phyloP scores from a whole-genome alignment of 208 protist species.

The Acanthamoeba divionensis region DNA sequence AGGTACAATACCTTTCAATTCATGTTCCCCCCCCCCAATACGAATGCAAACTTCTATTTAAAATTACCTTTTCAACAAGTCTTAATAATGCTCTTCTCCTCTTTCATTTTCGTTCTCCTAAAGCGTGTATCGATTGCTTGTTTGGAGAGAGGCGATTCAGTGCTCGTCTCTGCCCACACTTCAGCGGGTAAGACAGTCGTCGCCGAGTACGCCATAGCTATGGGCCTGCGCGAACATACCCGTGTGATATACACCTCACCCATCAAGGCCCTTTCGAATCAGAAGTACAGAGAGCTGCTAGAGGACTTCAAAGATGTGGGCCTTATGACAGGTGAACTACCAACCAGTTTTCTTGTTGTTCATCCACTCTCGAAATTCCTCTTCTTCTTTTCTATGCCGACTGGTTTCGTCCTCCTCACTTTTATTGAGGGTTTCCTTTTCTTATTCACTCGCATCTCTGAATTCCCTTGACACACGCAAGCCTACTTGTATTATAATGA shows the following conservation, averaged over 20 bases:
- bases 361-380: no score
- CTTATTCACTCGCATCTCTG: no score
- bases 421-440: no score
- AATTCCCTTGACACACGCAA: no score
- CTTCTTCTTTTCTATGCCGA: no score
- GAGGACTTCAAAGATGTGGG: constrained; percentile 97
- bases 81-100: neutral
- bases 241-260: constrained; percentile 99
- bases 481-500: no score
- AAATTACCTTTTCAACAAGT: neutral
- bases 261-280: constrained; percentile 99
- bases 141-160: constrained; percentile 94
- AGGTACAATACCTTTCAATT: no score
- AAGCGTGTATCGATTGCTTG: constrained; percentile 78
- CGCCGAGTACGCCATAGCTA: constrained; percentile 97
- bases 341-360: no score
- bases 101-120: neutral
- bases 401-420: no score
- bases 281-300: constrained; percentile 99
- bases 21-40: no score
- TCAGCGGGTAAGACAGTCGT: constrained; percentile 99
- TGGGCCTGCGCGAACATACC: constrained; percentile 94
- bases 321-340: constrained; percentile 99
- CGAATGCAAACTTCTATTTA: neutral
- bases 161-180: constrained; percentile 99